Conservation (phyloP, 1,284 basidiomycete genomes). For the Trichosporon sp. region DNA sequence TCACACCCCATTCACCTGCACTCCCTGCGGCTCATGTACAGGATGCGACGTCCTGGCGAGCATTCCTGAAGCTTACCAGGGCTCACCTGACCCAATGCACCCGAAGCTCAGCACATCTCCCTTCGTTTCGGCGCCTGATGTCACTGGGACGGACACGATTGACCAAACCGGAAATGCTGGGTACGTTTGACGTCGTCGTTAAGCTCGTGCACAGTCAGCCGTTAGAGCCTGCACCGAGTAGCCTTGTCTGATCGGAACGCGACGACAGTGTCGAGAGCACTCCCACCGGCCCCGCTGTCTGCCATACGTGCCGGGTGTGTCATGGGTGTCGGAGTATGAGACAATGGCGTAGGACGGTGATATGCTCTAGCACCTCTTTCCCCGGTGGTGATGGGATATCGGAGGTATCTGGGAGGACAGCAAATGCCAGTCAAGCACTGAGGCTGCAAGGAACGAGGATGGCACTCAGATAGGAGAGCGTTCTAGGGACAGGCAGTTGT, state of each 20-base stretch:
- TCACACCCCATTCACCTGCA: conserved; percentile 12
- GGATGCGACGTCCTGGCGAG: not conserved
- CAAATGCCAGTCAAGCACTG: not conserved
- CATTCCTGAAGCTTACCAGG: not conserved
- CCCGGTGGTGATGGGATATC: not conserved
- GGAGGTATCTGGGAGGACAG: not conserved
- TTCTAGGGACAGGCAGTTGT: not conserved
- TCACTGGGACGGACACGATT: not conserved
- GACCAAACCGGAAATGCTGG: not conserved
- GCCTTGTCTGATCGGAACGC: not conserved
- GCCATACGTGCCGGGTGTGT: not conserved
- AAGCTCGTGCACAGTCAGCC: conserved; percentile 1
- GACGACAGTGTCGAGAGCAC: not conserved
- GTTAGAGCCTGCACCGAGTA: not conserved
- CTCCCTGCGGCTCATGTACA: conserved; percentile 1
- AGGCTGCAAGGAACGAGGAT: not conserved
- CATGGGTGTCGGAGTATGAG: conserved; percentile 10
- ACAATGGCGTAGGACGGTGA: not conserved
- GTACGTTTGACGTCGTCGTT: not conserved
- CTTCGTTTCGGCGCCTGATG: not conserved
- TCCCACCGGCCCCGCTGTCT: not conserved
- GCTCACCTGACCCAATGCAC: not conserved
- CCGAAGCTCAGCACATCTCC: conserved; percentile 4
- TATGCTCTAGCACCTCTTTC: not conserved
- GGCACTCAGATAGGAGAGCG: not conserved